phyloP scores from a whole-genome alignment of 164 flowering plant genomes.

The Tetracentron sinense region DNA sequence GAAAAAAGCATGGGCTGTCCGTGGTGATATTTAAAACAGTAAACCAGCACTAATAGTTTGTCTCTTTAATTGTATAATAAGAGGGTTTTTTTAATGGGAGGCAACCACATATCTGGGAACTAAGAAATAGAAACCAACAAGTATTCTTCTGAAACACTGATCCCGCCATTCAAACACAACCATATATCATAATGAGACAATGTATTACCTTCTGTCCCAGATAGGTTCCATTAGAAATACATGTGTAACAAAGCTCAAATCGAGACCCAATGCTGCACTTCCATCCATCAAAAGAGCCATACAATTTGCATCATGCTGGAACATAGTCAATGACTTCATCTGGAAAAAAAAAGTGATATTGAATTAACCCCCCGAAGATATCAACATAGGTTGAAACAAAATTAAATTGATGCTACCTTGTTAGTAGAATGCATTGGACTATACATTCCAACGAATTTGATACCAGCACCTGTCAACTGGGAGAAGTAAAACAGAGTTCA shows the following conservation, averaged over 20 bases:
- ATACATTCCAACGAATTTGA: conserved; percentile 80
- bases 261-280: conserved; percentile 96
- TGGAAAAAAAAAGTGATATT: conserved; percentile 27
- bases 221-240: conserved; percentile 98
- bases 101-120: not conserved
- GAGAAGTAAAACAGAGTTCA: conserved; percentile 9
- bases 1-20: too few relatives aligned
- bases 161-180: not conserved
- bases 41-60: not conserved
- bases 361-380: conserved; percentile 5
- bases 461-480: conserved; percentile 70
- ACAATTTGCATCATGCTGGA: conserved; percentile 72
- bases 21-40: not conserved
- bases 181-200: not conserved
- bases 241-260: conserved; percentile 90
- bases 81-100: not conserved
- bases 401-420: conserved; percentile 48
- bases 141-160: not conserved
- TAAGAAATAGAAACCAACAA: not conserved
- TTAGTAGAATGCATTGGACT: conserved; percentile 88
- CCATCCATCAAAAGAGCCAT: conserved; percentile 97
- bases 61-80: not conserved
- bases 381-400: not conserved
- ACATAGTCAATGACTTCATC: conserved; percentile 73
- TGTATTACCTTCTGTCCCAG: conserved; percentile 91